Base-by-base conservation (phyloP, 164 flowering plant genomes). In the Vitis amurensis region DNA sequence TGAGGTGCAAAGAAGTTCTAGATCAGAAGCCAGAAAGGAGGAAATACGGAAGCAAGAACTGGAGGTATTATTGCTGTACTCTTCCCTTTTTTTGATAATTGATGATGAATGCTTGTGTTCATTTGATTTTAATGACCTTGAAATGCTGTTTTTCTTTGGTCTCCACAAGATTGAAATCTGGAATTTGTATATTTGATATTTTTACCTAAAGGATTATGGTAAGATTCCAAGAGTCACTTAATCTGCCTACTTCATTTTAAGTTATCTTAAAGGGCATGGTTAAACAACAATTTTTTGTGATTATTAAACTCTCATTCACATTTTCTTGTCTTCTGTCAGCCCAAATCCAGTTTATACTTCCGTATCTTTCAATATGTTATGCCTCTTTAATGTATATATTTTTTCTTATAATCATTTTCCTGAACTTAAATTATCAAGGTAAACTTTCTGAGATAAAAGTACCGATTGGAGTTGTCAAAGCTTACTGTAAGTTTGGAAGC, bases 1-100 rank as follows among this genome's bases (percentile, higher is more conserved):
- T 80, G 91, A 88, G 85, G 84, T 79, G 72, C 91, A 88, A 59
- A 86, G 91, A 77, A 84, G 86, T 80, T 16, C 91, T 48, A 78
- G 80, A 73, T 82, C 89, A 61, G 91, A 88, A 73, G 89, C 89
- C 50, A 82, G 78, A 71, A 88, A 88, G 75, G 91, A 88, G 77
- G 91, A 80, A 73, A 12, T 73, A 23, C 88, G 89, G 55, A 84
- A 52, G 72, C 77, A 81, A 76, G 89, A 86, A 71, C 14, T 88
- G 23, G 84, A 84, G 85, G 91, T 86, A 75, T 37, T 52, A 44
- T 14, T 0, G 23, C 29, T 49, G 53, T 62, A 58, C 16, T 53
- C 31, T 31, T 48, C 14, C 56, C 19, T 37, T 4, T 59, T 50
- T 59, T 8, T 19, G 9, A 3, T 48, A 2, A 3, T 17, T 51